Conservation (phyloP, 2,329 filamentous ascomycete genomes). For the Alternaria brassicae region DNA sequence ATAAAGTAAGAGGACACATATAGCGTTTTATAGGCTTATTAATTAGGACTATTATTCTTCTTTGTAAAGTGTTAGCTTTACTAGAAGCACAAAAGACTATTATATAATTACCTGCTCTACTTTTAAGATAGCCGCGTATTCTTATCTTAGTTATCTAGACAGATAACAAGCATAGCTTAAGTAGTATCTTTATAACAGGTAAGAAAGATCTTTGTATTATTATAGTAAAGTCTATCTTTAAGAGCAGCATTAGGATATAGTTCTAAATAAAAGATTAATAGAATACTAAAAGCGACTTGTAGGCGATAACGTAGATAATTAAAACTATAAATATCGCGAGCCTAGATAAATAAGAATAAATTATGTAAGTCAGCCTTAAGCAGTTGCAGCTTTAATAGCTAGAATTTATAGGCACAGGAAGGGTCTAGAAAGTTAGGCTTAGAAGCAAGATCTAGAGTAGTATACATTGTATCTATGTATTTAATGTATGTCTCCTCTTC, state of each 20-base stretch:
- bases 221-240: slow-evolving; percentile 1
- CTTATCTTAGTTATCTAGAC: not conserved
- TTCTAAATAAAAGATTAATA: slow-evolving; percentile 1
- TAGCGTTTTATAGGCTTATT: slow-evolving; percentile 3
- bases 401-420: not conserved
- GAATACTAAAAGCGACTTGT: slow-evolving; percentile 1
- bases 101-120: not conserved
- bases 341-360: not conserved
- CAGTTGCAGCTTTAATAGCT: not conserved
- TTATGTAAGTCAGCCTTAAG: not conserved
- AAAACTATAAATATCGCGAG: not conserved
- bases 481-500: not conserved
- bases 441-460: not conserved
- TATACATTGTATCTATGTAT: slow-evolving; percentile 1
- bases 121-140: not conserved
- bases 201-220: not conserved
- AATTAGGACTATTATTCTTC: not conserved
- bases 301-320: slow-evolving; percentile 2
- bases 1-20: not conserved
- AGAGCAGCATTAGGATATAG: not conserved
- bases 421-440: not conserved
- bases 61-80: not conserved
- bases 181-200: not conserved
- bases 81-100: not conserved
- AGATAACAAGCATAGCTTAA: not conserved